Base-by-base conservation (phyloP, 2,329 filamentous ascomycete genomes). In the Pseudogymnoascus sp. region DNA sequence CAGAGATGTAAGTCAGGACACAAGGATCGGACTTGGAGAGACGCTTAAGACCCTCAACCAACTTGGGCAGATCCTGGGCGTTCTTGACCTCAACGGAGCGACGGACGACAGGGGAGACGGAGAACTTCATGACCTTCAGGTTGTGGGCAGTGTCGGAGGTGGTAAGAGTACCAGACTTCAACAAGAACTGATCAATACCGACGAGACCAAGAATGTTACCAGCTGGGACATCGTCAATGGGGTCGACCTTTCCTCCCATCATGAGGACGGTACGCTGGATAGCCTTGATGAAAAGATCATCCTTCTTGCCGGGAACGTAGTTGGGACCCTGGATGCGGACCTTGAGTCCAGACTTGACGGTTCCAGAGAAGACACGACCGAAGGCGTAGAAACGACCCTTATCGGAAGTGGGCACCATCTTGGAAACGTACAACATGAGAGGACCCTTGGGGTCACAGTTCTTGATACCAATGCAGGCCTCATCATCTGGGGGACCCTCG, bases 81-180 rank as follows among this genome's bases (percentile, higher is more conserved):
- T 99, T 99, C 91, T 97, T 97, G 84, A 97, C 93, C 82, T 97
- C 91, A 74, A 99, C 94, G 79, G 94, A 96, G 71, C 93, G 93
- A 82, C 89, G 93, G 70, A 99, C 94, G 81, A 99, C 94, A 73
- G 94, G 94, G 64, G 94, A 97, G 77, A 99, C 94, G 75, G 94
- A 99, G 89, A 99, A 99, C 85, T 97, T 97, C 94, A 99, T 99
- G 82, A 99, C 94, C 89, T 97, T 97, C 74, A 99, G 83, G 88
- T 99, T 99, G 89, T 99, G 94, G 77, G 94, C 93, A 69, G 91
- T 95, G 71, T 99, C 94, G 76, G 84, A 87, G 77, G 93, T 97
- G 80, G 92, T 96, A 73, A 99, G 89, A 74, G 94, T 99, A 89
- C 94, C 94, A 77, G 94, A 97, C 89, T 99, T 99, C 84, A 99